A percentile compares a stretch with the other conserved stretches of the same genome.
Conservation (phyloP, 1,284 basidiomycete genomes). For the Paramarasmius palmivorus region DNA sequence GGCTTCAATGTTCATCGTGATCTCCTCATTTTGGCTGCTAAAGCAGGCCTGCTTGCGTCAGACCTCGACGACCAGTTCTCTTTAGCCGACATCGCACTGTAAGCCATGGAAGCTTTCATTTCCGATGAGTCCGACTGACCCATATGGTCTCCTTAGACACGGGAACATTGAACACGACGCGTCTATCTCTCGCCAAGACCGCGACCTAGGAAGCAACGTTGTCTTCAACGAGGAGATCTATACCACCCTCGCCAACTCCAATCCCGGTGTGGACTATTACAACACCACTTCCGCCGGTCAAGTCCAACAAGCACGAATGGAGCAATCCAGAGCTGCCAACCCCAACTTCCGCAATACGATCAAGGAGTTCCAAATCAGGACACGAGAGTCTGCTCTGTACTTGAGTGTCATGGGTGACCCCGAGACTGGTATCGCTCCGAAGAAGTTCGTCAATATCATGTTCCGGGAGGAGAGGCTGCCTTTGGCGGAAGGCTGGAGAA, state of each 20-base stretch:
- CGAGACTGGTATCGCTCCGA: conserved; percentile 20
- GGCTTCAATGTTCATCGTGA: conserved; percentile 17
- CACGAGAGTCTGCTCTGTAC: conserved; percentile 18
- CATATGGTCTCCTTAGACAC: conserved; percentile 13
- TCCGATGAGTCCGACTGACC: background rate
- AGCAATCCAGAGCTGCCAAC: conserved; percentile 11
- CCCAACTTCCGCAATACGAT: conserved; percentile 17
- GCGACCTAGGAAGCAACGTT: conserved; percentile 17
- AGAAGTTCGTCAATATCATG: conserved; percentile 16
- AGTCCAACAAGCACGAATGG: conserved; percentile 16
- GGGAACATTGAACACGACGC: conserved; percentile 23
- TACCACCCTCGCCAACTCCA: conserved; percentile 19
- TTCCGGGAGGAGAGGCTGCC: conserved; percentile 2
- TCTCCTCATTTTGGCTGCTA: conserved; percentile 13
- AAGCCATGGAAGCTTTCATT: background rate
- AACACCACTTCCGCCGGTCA: conserved; percentile 20
- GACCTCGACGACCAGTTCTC: conserved; percentile 7
- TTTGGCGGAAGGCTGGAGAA: conserved; percentile 2
- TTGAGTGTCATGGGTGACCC: conserved; percentile 22
- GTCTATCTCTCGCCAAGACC: conserved; percentile 19
- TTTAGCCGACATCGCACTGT: conserved; percentile 16
- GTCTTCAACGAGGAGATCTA: conserved; percentile 22
- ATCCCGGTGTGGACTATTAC: conserved; percentile 21
- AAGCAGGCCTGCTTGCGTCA: conserved; percentile 13
- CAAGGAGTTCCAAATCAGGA: conserved; percentile 17